Base-by-base conservation (phyloP, 1,284 basidiomycete genomes). In the Nidula niveotomentosa region DNA sequence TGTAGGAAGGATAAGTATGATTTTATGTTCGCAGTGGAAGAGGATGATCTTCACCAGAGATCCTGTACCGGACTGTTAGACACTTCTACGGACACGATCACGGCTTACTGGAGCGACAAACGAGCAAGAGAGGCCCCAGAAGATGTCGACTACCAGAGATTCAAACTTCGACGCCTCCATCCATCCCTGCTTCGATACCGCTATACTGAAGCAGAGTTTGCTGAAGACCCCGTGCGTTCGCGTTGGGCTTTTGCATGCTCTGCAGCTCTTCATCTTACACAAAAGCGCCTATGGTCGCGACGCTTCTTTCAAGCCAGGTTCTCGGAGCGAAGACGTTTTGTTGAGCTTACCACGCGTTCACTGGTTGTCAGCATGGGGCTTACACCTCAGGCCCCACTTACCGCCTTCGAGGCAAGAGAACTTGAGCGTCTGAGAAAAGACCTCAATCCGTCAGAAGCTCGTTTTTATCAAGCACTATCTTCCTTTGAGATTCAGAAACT, bases 401-500 rank as follows among this genome's bases (percentile, higher is more conserved):
- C 55, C n/a, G 49, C 53, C 17, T 53, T 52, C 23, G 70, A 72
- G 53, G 63, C 55, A 13, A 60, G 58, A 15, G 70, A 69, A 52
- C 56, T 69, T 35, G 66, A 69, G 15, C 64, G 61, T 55, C 59
- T 72, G 33, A 54, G 67, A 48, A 60, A 64, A 44, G 61, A 65
- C 30, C 53, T 70, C 30, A 64, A 69, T 47, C 70, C 70, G 34
- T 65, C 67, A 15, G 68, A 71, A 48, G 70, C 68, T 33, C 61
- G 70, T 12, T 69, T 72, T 51, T 72, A 71, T 53, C 66, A 69
- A 49, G 66, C 69, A 0, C 49, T 71, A 10, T 66, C 65, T 36
- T 59, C 64, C 23, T 71, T 70, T 44, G 67, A 72, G 53, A 68
- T 70, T 36, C 69, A 69, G 48, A 68, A 70, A 50, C 57, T 70